phyloP scores from a whole-genome alignment of 2,329 filamentous ascomycete genomes.

The Aspergillus uvarum region DNA sequence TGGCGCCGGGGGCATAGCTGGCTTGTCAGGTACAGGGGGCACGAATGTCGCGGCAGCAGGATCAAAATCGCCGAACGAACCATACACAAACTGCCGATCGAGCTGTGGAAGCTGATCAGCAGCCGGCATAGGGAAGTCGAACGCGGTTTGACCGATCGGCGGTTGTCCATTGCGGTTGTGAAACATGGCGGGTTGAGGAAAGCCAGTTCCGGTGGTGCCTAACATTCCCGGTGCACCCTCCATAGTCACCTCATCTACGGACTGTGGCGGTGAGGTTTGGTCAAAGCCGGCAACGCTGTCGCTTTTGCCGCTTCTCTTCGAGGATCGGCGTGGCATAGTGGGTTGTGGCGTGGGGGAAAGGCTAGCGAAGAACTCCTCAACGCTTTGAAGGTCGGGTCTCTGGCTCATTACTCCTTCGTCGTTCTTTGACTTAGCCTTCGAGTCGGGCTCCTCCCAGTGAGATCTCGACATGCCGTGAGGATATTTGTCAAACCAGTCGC shows the following conservation, averaged over 20 bases:
- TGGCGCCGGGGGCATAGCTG: conserved; percentile 28
- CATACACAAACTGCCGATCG: conserved; percentile 74
- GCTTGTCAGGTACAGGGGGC: conserved; percentile 22
- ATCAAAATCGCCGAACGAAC: conserved; percentile 63
- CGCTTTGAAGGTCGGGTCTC: conserved; percentile 85
- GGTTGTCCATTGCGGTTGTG: conserved; percentile 25
- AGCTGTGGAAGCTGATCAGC: conserved; percentile 61
- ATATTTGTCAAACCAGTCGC: conserved; percentile 95
- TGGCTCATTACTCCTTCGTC: conserved; percentile 88
- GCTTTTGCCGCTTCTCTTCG: conserved; percentile 29
- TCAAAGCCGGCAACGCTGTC: conserved; percentile 25
- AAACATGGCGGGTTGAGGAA: conserved; percentile 39
- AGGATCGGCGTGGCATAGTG: conserved; percentile 46
- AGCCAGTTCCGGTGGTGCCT: conserved; percentile 33
- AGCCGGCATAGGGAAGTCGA: conserved; percentile 40
- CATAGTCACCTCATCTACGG: conserved; percentile 30
- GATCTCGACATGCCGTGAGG: conserved; percentile 84
- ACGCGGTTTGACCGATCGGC: conserved; percentile 32
- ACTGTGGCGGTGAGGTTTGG: conserved; percentile 29
- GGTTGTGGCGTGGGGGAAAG: conserved; percentile 62
- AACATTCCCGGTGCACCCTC: conserved; percentile 30
- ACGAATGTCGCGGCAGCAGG: conserved; percentile 34
- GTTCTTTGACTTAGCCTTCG: conserved; percentile 70
- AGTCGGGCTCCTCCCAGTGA: conserved; percentile 76
- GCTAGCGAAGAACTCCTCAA: conserved; percentile 89